phyloP scores from a whole-genome alignment of 1,284 basidiomycete species.

The Meripilus lineatus region DNA sequence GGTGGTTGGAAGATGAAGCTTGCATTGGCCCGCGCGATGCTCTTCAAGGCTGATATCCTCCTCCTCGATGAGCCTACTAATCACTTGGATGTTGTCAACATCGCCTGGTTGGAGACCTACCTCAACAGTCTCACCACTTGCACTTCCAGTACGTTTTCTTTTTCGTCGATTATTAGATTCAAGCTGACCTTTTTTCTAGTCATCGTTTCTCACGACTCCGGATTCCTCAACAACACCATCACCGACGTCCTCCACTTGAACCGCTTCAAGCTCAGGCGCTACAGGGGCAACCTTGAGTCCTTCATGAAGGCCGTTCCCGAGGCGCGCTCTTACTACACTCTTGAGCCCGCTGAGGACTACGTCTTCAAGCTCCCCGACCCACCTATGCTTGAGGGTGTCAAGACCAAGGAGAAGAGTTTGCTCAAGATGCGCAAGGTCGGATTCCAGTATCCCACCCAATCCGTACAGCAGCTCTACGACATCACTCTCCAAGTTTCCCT shows the following conservation, averaged over 20 bases:
- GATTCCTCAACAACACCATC: slow-evolving; percentile 98
- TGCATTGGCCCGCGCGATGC: slow-evolving; percentile 95
- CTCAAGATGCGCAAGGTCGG: slow-evolving; percentile 98
- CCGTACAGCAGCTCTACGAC: slow-evolving; percentile 89
- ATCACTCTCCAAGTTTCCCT: slow-evolving; percentile 95
- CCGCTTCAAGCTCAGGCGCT: slow-evolving; percentile 98
- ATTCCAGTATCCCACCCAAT: slow-evolving; percentile 90
- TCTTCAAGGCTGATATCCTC: slow-evolving; percentile 98
- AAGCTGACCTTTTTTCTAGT: slow-evolving; percentile 37
- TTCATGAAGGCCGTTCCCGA: slow-evolving; percentile 95
- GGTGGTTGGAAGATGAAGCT: slow-evolving; percentile 99
- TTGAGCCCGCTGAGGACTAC: slow-evolving; percentile 93
- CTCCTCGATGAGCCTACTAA: slow-evolving; percentile 98
- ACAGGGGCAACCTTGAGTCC: slow-evolving; percentile 95
- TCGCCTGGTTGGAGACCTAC: slow-evolving; percentile 97
- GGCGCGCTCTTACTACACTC: slow-evolving; percentile 97
- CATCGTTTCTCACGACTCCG: slow-evolving; percentile 98
- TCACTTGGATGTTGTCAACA: slow-evolving; percentile 96
- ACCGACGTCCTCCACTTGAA: slow-evolving; percentile 99
- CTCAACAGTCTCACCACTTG: slow-evolving; percentile 84
- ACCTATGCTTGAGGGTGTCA: slow-evolving; percentile 96
- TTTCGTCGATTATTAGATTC: slow-evolving; percentile 11
- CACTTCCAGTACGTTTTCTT: slow-evolving; percentile 76
- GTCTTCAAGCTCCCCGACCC: slow-evolving; percentile 95
- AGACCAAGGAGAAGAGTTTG: slow-evolving; percentile 98